These are phyloP conservation scores for Aspergillus taichungensis DNA, from an alignment of 495 filamentous ascomycete genomes.

Conservation along the genomic window DNA sequence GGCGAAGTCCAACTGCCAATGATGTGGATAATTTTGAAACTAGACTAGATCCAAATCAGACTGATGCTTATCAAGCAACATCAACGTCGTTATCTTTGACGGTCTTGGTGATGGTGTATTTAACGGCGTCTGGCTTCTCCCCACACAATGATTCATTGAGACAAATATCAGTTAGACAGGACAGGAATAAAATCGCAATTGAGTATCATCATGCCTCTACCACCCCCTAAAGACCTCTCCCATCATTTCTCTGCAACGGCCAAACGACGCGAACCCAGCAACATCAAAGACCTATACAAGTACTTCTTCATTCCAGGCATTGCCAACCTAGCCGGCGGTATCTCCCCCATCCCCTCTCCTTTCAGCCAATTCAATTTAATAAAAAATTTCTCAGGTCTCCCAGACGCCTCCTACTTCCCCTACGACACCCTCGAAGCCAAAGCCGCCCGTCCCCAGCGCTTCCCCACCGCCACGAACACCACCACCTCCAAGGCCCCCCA, in stretches of 20 bases:
- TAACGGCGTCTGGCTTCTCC: background rate
- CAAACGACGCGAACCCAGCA: conserved; percentile 51
- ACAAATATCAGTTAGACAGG: background rate
- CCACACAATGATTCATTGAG: background rate
- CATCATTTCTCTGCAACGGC: conserved; percentile 68
- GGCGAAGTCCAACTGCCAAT: too few relatives aligned
- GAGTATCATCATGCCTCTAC: conserved; percentile 8
- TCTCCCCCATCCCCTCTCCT: conserved; percentile 11
- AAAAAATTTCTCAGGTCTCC: conserved; percentile 48
- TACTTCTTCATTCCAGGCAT: conserved; percentile 76
- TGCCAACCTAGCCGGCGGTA: conserved; percentile 82
- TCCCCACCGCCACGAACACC: conserved; percentile 54
- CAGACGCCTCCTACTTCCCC: conserved; percentile 73
- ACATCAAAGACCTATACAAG: conserved; percentile 74
- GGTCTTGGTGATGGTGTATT: too few relatives aligned
- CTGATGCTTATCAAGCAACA: conserved; percentile 10
- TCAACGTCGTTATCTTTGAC: conserved; percentile 1
- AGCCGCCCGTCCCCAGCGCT: conserved; percentile 62
- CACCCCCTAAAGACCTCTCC: conserved; percentile 60
- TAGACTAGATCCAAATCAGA: too few relatives aligned
- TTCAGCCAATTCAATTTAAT: background rate
- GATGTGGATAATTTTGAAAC: too few relatives aligned
- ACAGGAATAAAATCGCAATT: background rate
- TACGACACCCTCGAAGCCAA: conserved; percentile 86
- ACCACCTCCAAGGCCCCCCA: conserved; percentile 21